Percentiles rank a stretch among this genome's conserved stretches.
Conservation (phyloP, 2,329 filamentous ascomycete genomes). For the Talaromyces atroroseus region DNA sequence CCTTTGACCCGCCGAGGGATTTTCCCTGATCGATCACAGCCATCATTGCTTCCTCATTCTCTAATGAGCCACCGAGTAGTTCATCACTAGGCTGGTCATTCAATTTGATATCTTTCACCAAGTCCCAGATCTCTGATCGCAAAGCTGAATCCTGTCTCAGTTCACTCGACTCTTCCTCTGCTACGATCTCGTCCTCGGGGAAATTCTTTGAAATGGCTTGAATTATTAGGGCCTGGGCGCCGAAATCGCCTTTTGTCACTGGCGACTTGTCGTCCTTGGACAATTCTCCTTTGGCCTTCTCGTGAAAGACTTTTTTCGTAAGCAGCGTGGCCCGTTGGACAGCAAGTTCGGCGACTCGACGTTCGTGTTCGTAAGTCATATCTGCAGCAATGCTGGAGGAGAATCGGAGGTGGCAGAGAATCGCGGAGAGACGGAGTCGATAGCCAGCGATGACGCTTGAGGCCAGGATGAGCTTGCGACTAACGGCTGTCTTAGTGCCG, state of each 20-base stretch:
- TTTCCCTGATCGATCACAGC: conserved; percentile 53
- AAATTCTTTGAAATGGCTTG: conserved; percentile 83
- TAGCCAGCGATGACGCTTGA: conserved; percentile 34
- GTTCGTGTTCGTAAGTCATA: conserved; percentile 66
- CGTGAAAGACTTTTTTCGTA: conserved; percentile 73
- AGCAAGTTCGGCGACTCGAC: conserved; percentile 77
- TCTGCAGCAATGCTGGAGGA: conserved; percentile 21
- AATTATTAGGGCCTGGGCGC: conserved; percentile 94
- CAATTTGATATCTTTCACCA: conserved; percentile 69
- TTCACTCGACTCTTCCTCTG: conserved; percentile 84
- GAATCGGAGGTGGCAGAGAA: conserved; percentile 26
- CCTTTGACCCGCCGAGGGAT: conserved; percentile 35
- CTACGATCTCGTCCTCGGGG: conserved; percentile 84
- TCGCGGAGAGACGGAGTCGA: conserved; percentile 36
- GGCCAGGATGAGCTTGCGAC: conserved; percentile 36
- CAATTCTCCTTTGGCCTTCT: conserved; percentile 89
- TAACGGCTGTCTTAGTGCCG: not conserved
- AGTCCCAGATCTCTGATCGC: conserved; percentile 72
- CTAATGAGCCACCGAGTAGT: conserved; percentile 63
- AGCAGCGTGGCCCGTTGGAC: conserved; percentile 76
- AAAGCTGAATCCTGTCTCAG: conserved; percentile 67
- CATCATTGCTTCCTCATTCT: conserved; percentile 57
- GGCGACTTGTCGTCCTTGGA: conserved; percentile 94
- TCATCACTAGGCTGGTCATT: conserved; percentile 60
- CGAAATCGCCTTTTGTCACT: conserved; percentile 96